phyloP scores from a whole-genome alignment of 345 rosid genomes.

The Acer saccharum region DNA sequence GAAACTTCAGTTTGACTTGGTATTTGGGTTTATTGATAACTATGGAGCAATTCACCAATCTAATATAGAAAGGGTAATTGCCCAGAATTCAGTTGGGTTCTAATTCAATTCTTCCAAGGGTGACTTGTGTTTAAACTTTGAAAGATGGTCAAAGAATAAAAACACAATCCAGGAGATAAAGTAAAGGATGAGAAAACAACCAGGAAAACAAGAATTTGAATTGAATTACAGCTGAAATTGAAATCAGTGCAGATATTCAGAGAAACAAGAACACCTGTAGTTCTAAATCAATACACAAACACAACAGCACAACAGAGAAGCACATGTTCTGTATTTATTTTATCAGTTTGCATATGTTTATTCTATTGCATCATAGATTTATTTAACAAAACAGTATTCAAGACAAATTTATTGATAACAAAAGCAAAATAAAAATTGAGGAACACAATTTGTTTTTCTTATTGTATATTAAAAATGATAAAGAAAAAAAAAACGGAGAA shows the following conservation, averaged over 20 bases:
- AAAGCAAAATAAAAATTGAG: conserved; percentile 12
- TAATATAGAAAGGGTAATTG: conserved; percentile 14
- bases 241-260: conserved; percentile 19
- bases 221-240: conserved; percentile 19
- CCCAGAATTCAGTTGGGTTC: conserved; percentile 28
- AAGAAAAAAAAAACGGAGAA: conserved; percentile 37
- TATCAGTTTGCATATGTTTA: conserved; percentile 22
- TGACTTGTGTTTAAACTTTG: conserved; percentile 23
- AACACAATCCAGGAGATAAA: conserved; percentile 9
- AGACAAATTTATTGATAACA: conserved; percentile 2
- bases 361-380: conserved; percentile 22
- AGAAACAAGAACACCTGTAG: conserved; percentile 12
- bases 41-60: conserved; percentile 14
- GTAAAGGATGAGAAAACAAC: conserved; percentile 8
- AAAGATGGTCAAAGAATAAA: conserved; percentile 28
- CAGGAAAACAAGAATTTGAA: neutral
- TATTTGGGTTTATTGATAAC: conserved; percentile 17
- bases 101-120: conserved; percentile 20
- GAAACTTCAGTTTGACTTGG: conserved; percentile 22
- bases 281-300: conserved; percentile 30
- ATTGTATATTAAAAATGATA: neutral
- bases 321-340: conserved; percentile 24
- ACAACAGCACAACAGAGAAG: conserved; percentile 27
- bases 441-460: conserved; percentile 12
- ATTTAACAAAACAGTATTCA: conserved; percentile 26